These are phyloP conservation scores for Cystofilobasidium macerans DNA, from an alignment of 768 basidiomycete genomes.

Conservation along the genomic window DNA sequence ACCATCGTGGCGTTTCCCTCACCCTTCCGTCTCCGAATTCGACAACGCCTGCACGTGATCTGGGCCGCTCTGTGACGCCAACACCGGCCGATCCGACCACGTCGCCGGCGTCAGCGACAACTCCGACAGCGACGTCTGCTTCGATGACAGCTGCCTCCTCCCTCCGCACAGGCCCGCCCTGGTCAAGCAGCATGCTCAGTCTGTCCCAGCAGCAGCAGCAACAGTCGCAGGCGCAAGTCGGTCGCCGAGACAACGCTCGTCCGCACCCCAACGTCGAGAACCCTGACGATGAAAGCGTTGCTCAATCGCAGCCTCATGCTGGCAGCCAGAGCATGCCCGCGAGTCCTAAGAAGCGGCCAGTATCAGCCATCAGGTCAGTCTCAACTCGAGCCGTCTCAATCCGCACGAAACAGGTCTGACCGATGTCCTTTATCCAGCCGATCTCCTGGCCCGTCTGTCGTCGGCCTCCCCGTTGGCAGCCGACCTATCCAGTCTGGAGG, in stretches of 20 bases:
- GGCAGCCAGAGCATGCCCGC: conserved; percentile 1
- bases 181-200: neutral
- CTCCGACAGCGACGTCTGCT: too few species aligned
- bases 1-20: neutral
- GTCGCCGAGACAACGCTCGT: too few species aligned
- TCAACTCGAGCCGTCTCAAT: too few species aligned
- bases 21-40: neutral
- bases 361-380: neutral
- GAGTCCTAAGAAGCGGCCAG: neutral
- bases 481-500: neutral
- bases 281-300: neutral
- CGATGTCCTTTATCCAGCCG: too few species aligned
- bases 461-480: neutral
- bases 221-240: too few species aligned
- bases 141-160: too few species aligned
- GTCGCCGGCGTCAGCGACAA: neutral
- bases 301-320: neutral
- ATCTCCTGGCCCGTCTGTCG: neutral
- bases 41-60: neutral
- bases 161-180: neutral
- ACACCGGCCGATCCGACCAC: neutral
- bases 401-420: too few species aligned
- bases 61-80: neutral
- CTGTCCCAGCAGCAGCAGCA: neutral
- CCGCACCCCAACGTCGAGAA: neutral